Evolutionary conservation across 2,329 filamentous ascomycete species (phyloP).

Genomic region (Cordyceps fumosorosea): DNA sequence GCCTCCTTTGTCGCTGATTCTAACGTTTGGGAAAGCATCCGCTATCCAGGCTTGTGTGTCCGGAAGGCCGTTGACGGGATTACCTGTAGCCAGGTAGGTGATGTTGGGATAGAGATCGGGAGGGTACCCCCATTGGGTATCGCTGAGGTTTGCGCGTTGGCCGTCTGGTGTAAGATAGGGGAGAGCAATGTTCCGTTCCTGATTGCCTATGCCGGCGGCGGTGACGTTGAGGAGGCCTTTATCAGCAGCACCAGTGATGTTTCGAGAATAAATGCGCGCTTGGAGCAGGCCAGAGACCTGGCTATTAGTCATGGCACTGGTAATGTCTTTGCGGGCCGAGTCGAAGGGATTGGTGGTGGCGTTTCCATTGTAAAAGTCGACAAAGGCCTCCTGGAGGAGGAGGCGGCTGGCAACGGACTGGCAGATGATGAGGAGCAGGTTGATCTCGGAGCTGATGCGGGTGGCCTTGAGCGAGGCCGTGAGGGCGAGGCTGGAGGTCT

Average conservation of each 20-base stretch:
- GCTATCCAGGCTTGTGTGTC: constrained; percentile 38
- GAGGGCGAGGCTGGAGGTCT: constrained; percentile 59
- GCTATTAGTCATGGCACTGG: constrained; percentile 60
- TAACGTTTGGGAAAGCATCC: constrained; percentile 43
- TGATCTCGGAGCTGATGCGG: constrained; percentile 70
- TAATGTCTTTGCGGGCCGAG: constrained; percentile 54
- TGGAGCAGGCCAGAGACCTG: constrained; percentile 58
- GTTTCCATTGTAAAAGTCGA: constrained; percentile 50
- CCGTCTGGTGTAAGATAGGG: constrained; percentile 58
- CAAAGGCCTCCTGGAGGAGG: constrained; percentile 49
- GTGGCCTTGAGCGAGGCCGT: constrained; percentile 83
- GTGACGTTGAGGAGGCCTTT: constrained; percentile 61
- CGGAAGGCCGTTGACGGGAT: constrained; percentile 33
- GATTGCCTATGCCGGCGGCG: constrained; percentile 28
- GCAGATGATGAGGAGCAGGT: constrained; percentile 71
- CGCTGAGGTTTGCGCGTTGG: constrained; percentile 51
- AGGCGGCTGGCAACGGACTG: constrained; percentile 63
- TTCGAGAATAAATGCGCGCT: constrained; percentile 63
- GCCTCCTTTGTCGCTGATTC: constrained; percentile 44
- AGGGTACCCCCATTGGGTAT: constrained; percentile 60
- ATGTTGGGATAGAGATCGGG: constrained; percentile 71
- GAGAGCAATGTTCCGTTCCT: constrained; percentile 44
- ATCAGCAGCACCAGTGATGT: constrained; percentile 47
- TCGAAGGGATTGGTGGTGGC: constrained; percentile 51
- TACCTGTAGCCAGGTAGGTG: constrained; percentile 49